phyloP scores from a whole-genome alignment of 2,329 filamentous ascomycete genomes.

The Ceratocystis eucalypticola region DNA sequence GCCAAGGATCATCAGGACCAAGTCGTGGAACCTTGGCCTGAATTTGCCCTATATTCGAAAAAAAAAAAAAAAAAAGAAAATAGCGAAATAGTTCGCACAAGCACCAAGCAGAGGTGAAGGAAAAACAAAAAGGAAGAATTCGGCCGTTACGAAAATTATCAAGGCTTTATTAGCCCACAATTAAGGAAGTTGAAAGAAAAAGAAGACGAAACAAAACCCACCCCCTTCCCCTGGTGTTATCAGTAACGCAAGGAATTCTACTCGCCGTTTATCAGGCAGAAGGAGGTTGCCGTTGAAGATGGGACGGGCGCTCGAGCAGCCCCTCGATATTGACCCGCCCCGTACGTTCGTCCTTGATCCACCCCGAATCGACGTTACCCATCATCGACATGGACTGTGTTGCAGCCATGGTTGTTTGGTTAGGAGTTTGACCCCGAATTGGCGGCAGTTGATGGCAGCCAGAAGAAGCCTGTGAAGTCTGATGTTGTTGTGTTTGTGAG shows the following conservation, averaged over 20 bases:
- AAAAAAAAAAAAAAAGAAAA: not conserved
- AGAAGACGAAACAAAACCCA: not conserved
- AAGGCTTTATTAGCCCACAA: not conserved
- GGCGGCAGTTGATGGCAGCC: slow-evolving; percentile 32
- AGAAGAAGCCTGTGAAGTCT: slow-evolving; percentile 19
- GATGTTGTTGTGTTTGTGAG: slow-evolving; percentile 11
- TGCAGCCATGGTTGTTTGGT: not conserved
- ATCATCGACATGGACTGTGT: slow-evolving; percentile 15
- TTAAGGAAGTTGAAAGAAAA: not conserved
- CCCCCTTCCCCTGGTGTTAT: not conserved
- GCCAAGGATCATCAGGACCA: not conserved
- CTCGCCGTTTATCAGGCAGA: slow-evolving; percentile 3
- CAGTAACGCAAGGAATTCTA: not conserved
- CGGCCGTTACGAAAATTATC: slow-evolving; percentile 2
- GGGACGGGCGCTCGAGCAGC: slow-evolving; percentile 43
- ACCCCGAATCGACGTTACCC: slow-evolving; percentile 21
- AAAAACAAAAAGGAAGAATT: not conserved
- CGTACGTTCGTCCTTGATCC: slow-evolving; percentile 37
- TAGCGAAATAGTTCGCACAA: not conserved
- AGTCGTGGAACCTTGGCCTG: not conserved
- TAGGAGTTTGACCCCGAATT: slow-evolving; percentile 29
- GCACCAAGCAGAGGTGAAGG: not conserved
- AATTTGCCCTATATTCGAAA: not conserved
- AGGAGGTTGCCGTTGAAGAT: slow-evolving; percentile 23
- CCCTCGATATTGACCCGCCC: slow-evolving; percentile 47